phyloP scores from a whole-genome alignment of 2,329 filamentous ascomycete species.

The Aureobasidium pullulans region DNA sequence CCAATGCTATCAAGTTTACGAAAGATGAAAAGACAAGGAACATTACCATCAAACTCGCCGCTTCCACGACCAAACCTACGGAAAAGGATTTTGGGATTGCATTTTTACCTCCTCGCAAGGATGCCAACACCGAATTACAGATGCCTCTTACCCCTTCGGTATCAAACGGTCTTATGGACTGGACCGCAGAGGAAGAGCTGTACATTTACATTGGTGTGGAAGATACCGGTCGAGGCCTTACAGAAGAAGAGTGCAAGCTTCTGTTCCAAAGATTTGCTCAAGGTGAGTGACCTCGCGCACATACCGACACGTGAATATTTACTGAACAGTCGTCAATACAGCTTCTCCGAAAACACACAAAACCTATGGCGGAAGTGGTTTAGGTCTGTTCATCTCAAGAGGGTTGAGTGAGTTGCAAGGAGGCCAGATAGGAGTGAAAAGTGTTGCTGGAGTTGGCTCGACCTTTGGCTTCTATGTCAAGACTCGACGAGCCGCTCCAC shows the following conservation, averaged over 20 bases:
- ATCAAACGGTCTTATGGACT: neutral
- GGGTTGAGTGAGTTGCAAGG: slow-evolving; percentile 52
- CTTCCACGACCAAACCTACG: slow-evolving; percentile 25
- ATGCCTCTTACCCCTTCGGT: neutral
- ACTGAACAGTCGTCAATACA: neutral
- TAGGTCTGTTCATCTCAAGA: slow-evolving; percentile 61
- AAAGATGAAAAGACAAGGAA: slow-evolving; percentile 25
- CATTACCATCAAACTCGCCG: slow-evolving; percentile 33
- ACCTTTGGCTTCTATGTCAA: slow-evolving; percentile 61
- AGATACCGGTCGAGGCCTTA: slow-evolving; percentile 31
- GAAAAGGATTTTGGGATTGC: slow-evolving; percentile 26
- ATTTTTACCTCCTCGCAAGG: slow-evolving; percentile 22
- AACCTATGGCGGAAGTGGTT: slow-evolving; percentile 60
- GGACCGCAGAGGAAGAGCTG: slow-evolving; percentile 24
- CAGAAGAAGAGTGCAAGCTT: slow-evolving; percentile 27
- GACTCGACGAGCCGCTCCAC: slow-evolving; percentile 23
- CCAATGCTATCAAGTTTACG: slow-evolving; percentile 37
- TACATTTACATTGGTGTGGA: slow-evolving; percentile 29
- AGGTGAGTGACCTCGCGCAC: slow-evolving; percentile 41
- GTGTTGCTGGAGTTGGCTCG: slow-evolving; percentile 51
- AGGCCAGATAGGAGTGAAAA: slow-evolving; percentile 58
- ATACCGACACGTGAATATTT: no score
- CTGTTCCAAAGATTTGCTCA: slow-evolving; percentile 63
- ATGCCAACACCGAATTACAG: neutral
- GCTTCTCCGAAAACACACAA: slow-evolving; percentile 23